Conservation (phyloP, 1,139 yeast species). For the Petasospora fabianii region DNA sequence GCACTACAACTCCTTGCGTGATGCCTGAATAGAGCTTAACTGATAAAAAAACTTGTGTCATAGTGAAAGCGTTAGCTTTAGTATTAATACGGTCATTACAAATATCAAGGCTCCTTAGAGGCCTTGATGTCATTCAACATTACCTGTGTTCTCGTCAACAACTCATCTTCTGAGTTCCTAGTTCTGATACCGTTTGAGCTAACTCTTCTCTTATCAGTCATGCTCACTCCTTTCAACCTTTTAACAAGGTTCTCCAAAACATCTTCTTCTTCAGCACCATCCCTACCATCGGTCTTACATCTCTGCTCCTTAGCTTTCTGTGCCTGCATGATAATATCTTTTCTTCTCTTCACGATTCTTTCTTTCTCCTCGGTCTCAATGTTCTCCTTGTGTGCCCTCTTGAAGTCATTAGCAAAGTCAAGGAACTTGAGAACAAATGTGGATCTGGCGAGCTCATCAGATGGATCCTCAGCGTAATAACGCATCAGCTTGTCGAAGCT, state of each 20-base stretch:
- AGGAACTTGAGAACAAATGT: conserved; percentile 73
- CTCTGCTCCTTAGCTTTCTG: conserved; percentile 28
- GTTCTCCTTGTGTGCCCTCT: conserved; percentile 74
- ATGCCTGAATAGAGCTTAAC: conserved; percentile 24
- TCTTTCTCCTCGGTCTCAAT: conserved; percentile 75
- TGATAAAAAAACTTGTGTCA: not conserved
- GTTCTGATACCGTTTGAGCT: conserved; percentile 16
- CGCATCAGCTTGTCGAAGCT: conserved; percentile 63
- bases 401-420: conserved; percentile 69
- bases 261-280: conserved; percentile 30
- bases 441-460: conserved; percentile 56
- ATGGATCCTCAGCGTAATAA: conserved; percentile 78
- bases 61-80: not conserved
- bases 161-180: conserved; percentile 14
- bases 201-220: conserved; percentile 30
- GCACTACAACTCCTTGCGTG: conserved; percentile 84
- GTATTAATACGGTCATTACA: not conserved
- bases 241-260: conserved; percentile 75
- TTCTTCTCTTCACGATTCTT: conserved; percentile 67
- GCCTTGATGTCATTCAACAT: conserved; percentile 26
- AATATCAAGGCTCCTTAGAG: not conserved
- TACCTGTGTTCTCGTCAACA: conserved; percentile 24
- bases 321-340: conserved; percentile 38
- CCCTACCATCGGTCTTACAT: conserved; percentile 19
- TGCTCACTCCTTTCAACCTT: conserved; percentile 69